Base-by-base conservation (phyloP, 352 stramenopile species). In the Phytophthora cryptogea region DNA sequence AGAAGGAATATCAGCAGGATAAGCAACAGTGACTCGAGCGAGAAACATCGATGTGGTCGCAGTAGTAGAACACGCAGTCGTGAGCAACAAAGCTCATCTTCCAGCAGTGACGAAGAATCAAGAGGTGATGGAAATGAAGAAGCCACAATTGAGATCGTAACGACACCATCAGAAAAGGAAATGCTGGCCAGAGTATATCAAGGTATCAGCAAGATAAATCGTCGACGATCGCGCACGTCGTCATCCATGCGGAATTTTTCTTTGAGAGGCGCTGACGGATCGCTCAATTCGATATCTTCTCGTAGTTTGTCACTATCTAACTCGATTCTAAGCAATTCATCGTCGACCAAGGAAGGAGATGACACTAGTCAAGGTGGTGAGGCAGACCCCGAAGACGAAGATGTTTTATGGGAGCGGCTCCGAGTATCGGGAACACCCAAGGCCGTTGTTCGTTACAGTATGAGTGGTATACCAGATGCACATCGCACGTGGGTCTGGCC, bases 161-260 rank as follows among this genome's bases (percentile, higher is more conserved):
- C 73, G 27, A 92, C 80, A 10, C 78, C 80, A 11, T 86, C 80
- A 14, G 75, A 92, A 48, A 87, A 79, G 27, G 78, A 92, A 49
- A 80, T 92, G 64, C 49, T 90, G 8, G 78, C 65, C 1, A 88
- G 82, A 52, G 71, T 90, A 20, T 84, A 88, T 26, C 66, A 88
- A 65, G 78, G 78, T 5, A 83, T 90, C 47, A 83, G 67, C 66
- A 89, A 82, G 57, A 88, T 92, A 47, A 90, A 90, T 57, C 80
- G 78, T 27, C 63, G 83, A 16, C 63, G 83, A n/a, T 88, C 80
- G 42, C 75, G 81, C 4, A 90, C 75, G n/a, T 80, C 77, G 7
- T 89, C 79, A 16, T 68, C 57, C 2, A 52, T 87, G 30, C 68
- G 83, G 2, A 82, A 59, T 11, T 72, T 89, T 11, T 79, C 77